Evolutionary conservation across 441 rosid species (phyloP).

Genomic region (Syzygium malaccense): DNA sequence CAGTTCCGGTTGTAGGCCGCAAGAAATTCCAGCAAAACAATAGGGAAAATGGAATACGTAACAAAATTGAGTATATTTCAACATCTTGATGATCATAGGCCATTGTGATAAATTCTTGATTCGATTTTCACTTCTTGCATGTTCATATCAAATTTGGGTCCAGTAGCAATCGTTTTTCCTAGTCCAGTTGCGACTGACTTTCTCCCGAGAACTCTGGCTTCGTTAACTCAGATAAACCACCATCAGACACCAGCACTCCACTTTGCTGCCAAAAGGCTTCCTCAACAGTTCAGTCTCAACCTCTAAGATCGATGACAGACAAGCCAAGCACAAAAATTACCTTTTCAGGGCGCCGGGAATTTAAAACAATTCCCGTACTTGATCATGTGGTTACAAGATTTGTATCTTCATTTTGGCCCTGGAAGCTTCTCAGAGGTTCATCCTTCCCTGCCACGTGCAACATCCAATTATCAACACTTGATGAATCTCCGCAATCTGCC

Average conservation of each 20-base stretch:
- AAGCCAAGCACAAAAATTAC: neutral
- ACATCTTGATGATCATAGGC: neutral
- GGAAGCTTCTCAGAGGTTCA: neutral
- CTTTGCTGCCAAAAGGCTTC: neutral
- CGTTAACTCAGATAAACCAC: neutral
- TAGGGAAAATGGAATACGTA: neutral
- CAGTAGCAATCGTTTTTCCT: neutral
- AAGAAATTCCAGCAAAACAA: neutral
- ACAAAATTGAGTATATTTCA: neutral
- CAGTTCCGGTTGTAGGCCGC: neutral
- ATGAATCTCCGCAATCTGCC: constrained; percentile 19
- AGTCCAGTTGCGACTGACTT: neutral
- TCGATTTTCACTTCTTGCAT: neutral
- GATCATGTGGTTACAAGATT: neutral
- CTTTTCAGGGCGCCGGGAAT: neutral
- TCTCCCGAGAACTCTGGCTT: neutral
- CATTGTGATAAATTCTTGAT: neutral
- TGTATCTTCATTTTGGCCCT: neutral
- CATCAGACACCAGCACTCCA: neutral
- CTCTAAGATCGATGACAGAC: neutral
- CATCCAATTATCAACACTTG: constrained; percentile 13
- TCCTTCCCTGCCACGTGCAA: neutral
- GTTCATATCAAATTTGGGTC: neutral
- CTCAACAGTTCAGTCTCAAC: neutral
- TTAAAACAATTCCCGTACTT: neutral